Evolutionary conservation across 345 rosid species (phyloP).

Genomic region (Brassica juncea): DNA sequence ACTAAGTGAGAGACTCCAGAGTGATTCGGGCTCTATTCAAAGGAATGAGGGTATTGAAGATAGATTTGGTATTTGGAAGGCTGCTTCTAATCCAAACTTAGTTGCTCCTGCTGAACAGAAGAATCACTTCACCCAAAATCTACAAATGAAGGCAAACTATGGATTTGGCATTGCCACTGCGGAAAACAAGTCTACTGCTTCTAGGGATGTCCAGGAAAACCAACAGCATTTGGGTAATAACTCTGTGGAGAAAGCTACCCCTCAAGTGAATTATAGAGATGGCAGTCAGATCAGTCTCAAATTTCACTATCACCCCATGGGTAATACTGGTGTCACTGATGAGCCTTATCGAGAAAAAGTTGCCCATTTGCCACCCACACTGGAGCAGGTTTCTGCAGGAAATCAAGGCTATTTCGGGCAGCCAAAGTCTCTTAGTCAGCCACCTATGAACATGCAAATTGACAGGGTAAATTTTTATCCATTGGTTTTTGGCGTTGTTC

Average conservation of each 20-base stretch:
- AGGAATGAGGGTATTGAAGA: slow-evolving; percentile 46
- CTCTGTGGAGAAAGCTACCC: slow-evolving; percentile 51
- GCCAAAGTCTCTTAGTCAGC: slow-evolving; percentile 47
- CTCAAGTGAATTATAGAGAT: slow-evolving; percentile 43
- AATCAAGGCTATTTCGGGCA: slow-evolving; percentile 60
- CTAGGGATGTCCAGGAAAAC: slow-evolving; percentile 44
- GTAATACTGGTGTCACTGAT: slow-evolving; percentile 59
- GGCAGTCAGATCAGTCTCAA: slow-evolving; percentile 54
- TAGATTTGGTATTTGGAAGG: slow-evolving; percentile 48
- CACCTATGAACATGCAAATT: slow-evolving; percentile 41
- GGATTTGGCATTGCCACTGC: slow-evolving; percentile 41
- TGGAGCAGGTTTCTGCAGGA: slow-evolving; percentile 24
- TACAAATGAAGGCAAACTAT: slow-evolving; percentile 45
- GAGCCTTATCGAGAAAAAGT: slow-evolving; percentile 47
- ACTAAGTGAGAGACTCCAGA: slow-evolving; percentile 45
- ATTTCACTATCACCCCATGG: slow-evolving; percentile 97
- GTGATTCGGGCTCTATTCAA: slow-evolving; percentile 45
- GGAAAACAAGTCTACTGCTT: slow-evolving; percentile 38
- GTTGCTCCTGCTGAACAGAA: slow-evolving; percentile 40
- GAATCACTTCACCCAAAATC: slow-evolving; percentile 44
- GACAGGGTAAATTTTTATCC: slow-evolving; percentile 56
- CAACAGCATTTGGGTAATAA: slow-evolving; percentile 47
- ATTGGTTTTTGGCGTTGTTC: slow-evolving; percentile 1
- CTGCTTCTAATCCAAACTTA: slow-evolving; percentile 48
- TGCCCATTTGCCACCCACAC: slow-evolving; percentile 34